Base-by-base conservation (phyloP, 805 yeast species). In the Kluyveromyces lactis region DNA sequence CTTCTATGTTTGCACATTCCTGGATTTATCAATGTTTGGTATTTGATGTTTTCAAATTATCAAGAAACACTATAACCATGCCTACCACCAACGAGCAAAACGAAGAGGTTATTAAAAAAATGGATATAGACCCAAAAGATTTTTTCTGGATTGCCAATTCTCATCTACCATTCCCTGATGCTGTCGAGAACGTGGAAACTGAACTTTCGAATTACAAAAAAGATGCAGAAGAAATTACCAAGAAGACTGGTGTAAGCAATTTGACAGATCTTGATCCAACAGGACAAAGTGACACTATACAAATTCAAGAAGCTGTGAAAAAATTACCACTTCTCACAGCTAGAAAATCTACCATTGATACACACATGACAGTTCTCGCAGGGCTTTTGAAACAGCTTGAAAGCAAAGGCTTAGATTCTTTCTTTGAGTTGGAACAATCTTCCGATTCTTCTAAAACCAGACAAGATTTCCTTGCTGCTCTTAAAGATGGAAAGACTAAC, bases 1-100 rank as follows among this genome's bases (percentile, higher is more conserved):
- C 92, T 2, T 81, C 95, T 12, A 90, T 92, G 97, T 80, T 92
- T 61, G 76, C 90, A 1, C 99, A 92, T 63, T 86, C 97, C 10
- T 90, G 97, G 97, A 89, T 94, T 36, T 92, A 92, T 60, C 95
- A 90, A 66, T 87, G 96, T 53, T 79, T 92, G 76, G 92, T 92
- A 15, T 84, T 89, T 53, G 99, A 92, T 58, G 92, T 87, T 4
- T 86, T 92, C 58, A 73, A 76, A 38, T 69, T 92, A 51, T 74
- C 79, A 48, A 74, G 95, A 55, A 89, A 90, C 58, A 81, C 96
- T 18, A 82, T 90, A 44, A 74, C 78, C 16, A 68, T 87, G 26
- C 67, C 68, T 31, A 64, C 66, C 19, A 58, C 59, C 12, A 62
- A 60, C 33, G 62, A 66, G 21, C 61, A 62, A 13, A 58, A 53